Evolutionary conservation across 1,284 basidiomycete genomes (phyloP), one percentile per base, ranked within the genome.

Genomic region (Puccinia triticina): DNA sequence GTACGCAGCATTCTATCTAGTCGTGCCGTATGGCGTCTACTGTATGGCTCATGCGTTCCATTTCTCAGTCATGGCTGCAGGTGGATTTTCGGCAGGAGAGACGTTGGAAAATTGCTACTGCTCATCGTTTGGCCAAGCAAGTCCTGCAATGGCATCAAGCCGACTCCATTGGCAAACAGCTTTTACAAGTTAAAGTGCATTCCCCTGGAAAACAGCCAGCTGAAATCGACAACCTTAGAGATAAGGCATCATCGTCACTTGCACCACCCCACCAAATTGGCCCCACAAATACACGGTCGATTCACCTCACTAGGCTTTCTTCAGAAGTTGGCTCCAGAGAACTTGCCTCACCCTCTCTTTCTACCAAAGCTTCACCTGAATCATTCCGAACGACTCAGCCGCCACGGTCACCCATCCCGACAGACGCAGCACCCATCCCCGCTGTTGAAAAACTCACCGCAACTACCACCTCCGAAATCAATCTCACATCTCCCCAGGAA

Each of bases 21-120:
- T 48, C 23, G n/a, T 40, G 64, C 18, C 37, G 2, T 43, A n/a
- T 46, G 55, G 18, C 4, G 23, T 32, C 46, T 1, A 40, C 26
- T 26, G 64, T 55, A 11, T 57, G 21, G 53, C 46, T 76, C 48
- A 37, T 55, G 8, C 32, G 23, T 26, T n/a, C 21, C 46, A 46
- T 40, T 21, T 55, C 37, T 72, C 85, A 96, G 94, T 94, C 93
- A 90, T 99, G 96, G 97, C 92, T 99, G 90, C 93, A 95, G 71
- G 91, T 91, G 21, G 97, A 99, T 86, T 98, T 95, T 85, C 91
- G 93, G 11, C 95, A 99, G 87, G 97, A 99, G 86, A 89, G 94
- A 75, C 91, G 91, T 83, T 99, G 96, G 96, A 99, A 99, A 87
- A 88, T 93, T 18, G 69, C 46, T 16, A 73, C 78, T 29, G 67